Evolutionary conservation across 2,329 filamentous ascomycete species (phyloP), one percentile per base, ranked within the genome.

Genomic region (Aspergillus sp.): DNA sequence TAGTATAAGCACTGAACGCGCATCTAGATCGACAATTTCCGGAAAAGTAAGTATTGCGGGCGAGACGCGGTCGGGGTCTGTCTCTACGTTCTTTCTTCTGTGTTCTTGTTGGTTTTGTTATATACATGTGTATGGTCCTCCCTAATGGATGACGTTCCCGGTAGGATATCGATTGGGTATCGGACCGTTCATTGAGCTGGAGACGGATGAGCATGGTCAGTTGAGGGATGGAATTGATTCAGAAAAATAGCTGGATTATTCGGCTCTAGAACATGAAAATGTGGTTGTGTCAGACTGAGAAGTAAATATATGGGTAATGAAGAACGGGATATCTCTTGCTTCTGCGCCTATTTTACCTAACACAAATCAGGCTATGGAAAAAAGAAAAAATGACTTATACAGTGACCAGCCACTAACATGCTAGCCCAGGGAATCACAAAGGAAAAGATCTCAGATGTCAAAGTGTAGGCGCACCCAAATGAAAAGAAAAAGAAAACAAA

Each of bases 21-120:
- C 3, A 20, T 38, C 18, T 11, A 59, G 57, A 57, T 60, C 30
- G 58, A 60, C 39, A 48, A 51, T 22, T 50, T n/a, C n/a, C n/a
- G n/a, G n/a, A n/a, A n/a, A n/a, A n/a, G 65, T 64, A 52, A 61
- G 70, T 38, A 72, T 73, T 60, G 69, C 69, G 3, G 69, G 72
- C 61, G 53, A 54, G 12, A 59, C 44, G 38, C 38, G 34, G 5
- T 59, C 59, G 13, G 50, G 53, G 59, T 61, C 44, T 22, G 4
- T 43, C 22, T 36, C 2, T 45, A 13, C 38, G 8, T 44, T 18
- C 36, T 18, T 42, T 24, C 7, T 24, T 24, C 2, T 24, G 1
- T 24, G 6, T 24, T 24, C 5, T 24, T 24, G 6, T 24, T 24
- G n/a, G n/a, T n/a, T 24, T 7, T 24, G 3, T 24, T 24, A 24